Conservation (phyloP, 1,284 basidiomycete genomes). For the Boletus semigastroideus region DNA sequence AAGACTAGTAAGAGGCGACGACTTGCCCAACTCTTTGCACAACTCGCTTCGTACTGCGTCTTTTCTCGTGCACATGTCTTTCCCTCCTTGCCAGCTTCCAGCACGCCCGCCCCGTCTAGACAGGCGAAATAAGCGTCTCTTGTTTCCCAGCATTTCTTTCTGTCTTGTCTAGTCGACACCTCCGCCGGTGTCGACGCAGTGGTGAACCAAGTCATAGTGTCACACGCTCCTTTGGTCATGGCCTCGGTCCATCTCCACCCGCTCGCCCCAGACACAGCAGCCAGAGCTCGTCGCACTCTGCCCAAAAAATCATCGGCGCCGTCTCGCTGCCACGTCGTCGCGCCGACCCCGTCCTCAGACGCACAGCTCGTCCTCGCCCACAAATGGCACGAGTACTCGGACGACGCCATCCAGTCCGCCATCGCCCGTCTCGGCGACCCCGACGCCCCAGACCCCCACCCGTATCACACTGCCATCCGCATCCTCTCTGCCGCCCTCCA, state of each 20-base stretch:
- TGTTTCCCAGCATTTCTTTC: conserved; percentile 73
- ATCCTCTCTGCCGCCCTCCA: conserved; percentile 65
- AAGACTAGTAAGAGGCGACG: neutral
- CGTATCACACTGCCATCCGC: conserved; percentile 67
- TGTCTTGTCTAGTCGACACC: conserved; percentile 53
- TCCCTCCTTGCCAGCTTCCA: conserved; percentile 70
- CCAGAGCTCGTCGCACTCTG: conserved; percentile 21
- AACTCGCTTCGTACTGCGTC: conserved; percentile 58
- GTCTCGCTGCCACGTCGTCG: conserved; percentile 8
- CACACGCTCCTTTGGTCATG: conserved; percentile 14
- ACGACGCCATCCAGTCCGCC: conserved; percentile 63
- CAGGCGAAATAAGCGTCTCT: conserved; percentile 78
- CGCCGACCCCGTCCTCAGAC: conserved; percentile 14
- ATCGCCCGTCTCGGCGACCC: conserved; percentile 47
- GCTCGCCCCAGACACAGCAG: conserved; percentile 46
- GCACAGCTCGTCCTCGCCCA: conserved; percentile 50
- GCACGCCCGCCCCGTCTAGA: conserved; percentile 59
- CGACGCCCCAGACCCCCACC: conserved; percentile 50
- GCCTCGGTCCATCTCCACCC: conserved; percentile 63
- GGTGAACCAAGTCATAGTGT: conserved; percentile 33
- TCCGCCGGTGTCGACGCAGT: conserved; percentile 36
- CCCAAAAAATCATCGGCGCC: conserved; percentile 11
- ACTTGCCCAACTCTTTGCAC: conserved; percentile 83
- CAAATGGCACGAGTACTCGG: conserved; percentile 70
- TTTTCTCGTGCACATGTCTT: conserved; percentile 53